Percentiles rank a stretch among this genome's conserved stretches.
Evolutionary conservation across 371 early-diverging fungal genomes (phyloP).

Genomic region (Mortierella sp.): DNA sequence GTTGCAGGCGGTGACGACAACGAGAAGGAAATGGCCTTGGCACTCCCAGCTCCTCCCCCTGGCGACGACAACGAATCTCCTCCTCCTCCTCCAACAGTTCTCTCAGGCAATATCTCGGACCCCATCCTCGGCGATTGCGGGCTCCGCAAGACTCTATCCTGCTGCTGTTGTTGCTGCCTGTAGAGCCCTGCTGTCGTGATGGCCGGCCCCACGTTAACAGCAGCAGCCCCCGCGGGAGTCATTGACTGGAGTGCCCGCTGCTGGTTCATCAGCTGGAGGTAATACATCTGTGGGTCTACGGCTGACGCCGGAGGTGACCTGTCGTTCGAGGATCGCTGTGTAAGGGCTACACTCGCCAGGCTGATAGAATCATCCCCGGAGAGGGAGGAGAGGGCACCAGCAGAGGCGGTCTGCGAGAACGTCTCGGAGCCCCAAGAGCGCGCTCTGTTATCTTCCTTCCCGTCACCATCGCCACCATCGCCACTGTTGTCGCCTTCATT

Average conservation of each 20-base stretch:
- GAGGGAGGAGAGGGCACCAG: not conserved
- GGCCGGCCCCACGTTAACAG: too few species aligned
- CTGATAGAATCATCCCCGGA: not conserved
- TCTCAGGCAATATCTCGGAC: too few species aligned
- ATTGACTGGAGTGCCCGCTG: not conserved
- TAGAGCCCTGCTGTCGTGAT: too few species aligned
- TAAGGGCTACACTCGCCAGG: not conserved
- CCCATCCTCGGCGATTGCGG: too few species aligned
- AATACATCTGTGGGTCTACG: not conserved
- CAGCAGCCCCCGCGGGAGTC: too few species aligned
- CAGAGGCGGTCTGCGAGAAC: not conserved
- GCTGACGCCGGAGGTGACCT: not conserved
- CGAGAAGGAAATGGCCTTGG: not conserved
- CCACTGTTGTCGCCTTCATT: too few species aligned
- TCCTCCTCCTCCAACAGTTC: too few species aligned
- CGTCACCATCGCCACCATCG: not conserved
- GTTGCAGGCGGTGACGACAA: not conserved
- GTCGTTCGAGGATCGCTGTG: not conserved
- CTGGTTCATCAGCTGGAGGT: not conserved
- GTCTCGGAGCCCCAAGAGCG: not conserved
- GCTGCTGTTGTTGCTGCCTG: too few species aligned
- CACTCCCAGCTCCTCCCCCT: not conserved
- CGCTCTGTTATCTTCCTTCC: not conserved
- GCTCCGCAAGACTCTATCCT: too few species aligned
- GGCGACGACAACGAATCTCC: too few species aligned